Conservation (phyloP, 306 rosid species). For the Prinsepia uniflora region DNA sequence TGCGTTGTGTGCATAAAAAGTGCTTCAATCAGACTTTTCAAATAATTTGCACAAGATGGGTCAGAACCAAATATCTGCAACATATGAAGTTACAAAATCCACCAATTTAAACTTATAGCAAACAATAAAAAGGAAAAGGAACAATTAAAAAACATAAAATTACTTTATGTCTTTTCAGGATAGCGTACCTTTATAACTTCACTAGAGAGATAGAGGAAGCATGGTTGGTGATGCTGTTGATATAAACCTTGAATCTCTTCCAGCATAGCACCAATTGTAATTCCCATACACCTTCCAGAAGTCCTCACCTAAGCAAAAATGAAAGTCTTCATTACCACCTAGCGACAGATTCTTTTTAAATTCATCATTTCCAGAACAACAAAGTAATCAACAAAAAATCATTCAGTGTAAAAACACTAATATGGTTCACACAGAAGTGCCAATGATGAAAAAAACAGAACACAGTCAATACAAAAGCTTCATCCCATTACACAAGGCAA, state of each 20-base stretch:
- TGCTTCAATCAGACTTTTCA: conserved; percentile 83
- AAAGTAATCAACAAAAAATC: not conserved
- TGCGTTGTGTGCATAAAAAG: conserved; percentile 78
- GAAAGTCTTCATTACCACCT: conserved; percentile 18
- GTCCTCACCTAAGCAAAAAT: conserved; percentile 82
- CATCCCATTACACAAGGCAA: not conserved
- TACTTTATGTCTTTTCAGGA: not conserved
- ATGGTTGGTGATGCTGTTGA: conserved; percentile 90
- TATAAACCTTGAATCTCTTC: conserved; percentile 94
- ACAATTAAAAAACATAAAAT: not conserved
- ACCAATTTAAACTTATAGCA: conserved; percentile 15
- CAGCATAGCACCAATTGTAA: conserved; percentile 94
- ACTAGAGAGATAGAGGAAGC: conserved; percentile 97
- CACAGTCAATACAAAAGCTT: not conserved
- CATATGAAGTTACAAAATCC: conserved; percentile 29
- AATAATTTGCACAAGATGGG: conserved; percentile 85
- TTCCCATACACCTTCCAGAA: conserved; percentile 93
- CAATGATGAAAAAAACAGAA: not conserved
- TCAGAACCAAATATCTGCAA: conserved; percentile 99
- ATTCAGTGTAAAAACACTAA: not conserved
- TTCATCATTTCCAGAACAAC: not conserved
- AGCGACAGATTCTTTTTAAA: not conserved
- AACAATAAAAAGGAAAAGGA: not conserved
- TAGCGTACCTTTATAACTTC: conserved; percentile 89
- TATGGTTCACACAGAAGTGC: not conserved